Percentiles rank a stretch among this genome's conserved stretches.
Evolutionary conservation across 345 rosid genomes (phyloP).

Genomic region (Xanthoceras sorbifolium): DNA sequence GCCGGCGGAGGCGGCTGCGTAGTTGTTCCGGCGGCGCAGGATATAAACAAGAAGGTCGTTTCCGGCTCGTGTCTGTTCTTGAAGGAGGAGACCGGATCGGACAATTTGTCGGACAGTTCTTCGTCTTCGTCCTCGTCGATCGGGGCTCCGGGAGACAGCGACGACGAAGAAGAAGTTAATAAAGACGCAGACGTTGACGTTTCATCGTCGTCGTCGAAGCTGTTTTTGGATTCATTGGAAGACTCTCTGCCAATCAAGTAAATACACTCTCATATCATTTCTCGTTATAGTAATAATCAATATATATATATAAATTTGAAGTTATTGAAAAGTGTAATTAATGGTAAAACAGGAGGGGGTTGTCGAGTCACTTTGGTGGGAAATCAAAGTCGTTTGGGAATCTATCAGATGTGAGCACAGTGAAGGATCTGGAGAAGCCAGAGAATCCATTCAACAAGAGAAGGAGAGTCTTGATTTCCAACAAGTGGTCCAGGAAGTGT

Average conservation of each 20-base stretch:
- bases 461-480: constrained; percentile 59
- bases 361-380: constrained; percentile 75
- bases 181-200: constrained; percentile 38
- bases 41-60: constrained; percentile 13
- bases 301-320: no score
- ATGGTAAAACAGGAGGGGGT: constrained; percentile 54
- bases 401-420: constrained; percentile 49
- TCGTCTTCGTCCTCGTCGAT: constrained; percentile 64
- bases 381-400: constrained; percentile 83
- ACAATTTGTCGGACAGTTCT: constrained; percentile 40
- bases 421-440: constrained; percentile 58
- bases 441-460: constrained; percentile 85
- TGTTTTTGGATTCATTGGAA: constrained; percentile 46
- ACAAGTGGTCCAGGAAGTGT: constrained; percentile 40
- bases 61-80: constrained; percentile 25
- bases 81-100: constrained; percentile 21
- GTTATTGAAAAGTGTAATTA: neutral
- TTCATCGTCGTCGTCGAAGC: constrained; percentile 37
- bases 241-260: constrained; percentile 76
- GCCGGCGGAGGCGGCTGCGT: neutral
- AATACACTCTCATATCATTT: constrained; percentile 11
- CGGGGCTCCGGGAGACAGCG: constrained; percentile 56
- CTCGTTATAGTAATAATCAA: no score
- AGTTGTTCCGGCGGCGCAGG: constrained; percentile 15
- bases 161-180: constrained; percentile 37